Base-by-base conservation (phyloP, 1,284 basidiomycete species). In the Gymnopus androsaceus region DNA sequence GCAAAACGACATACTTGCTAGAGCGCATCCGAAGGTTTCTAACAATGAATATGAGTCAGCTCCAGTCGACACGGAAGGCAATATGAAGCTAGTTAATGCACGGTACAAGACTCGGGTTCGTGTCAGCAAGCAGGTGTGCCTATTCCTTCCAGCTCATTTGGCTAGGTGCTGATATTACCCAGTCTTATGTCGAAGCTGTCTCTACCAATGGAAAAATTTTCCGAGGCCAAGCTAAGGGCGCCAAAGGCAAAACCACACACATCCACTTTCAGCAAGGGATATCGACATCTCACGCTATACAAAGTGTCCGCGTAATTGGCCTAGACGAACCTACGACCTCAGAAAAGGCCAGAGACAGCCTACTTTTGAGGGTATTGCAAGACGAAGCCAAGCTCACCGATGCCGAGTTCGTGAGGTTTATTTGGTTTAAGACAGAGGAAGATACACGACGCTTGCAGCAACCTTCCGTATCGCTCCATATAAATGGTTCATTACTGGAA, bases 101-200 rank as follows among this genome's bases (percentile, higher is more conserved):
- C 68, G 73, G 3, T 77, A 69, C 60, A 74, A 71, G 45, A 74
- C 64, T 12, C 63, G 70, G 36, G 63, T 75, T 7, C 65, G 73
- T 36, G 46, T 47, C 34, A 69, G 69, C 55, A 56, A 64, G 12
- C 66, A 70, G 64, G 75, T 73, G 60, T 23, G 63, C 53, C 9
- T 19, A 23, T 17, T 5, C 21, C 21, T 34, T 12, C 57, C 25
- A 11, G 23, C 14, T 23, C 53, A 30, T 25, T 31, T 21, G 27
- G 12, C 19, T 47, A 28, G 27, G 4, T 25, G 19, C 12, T 33
- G 9, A 21, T 21, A 31, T 41, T 58, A 33, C n/a, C 45, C 23
- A 72, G 70, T 65, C 66, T 4, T 56, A 55, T 25, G 63, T 75
- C 1, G 60, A 71, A 30, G 59, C 75, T 58, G 69, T 66, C 1